Percentiles rank a stretch among this genome's conserved stretches.
Evolutionary conservation across 495 filamentous ascomycete genomes (phyloP).

Genomic region (Neurospora tetraspora): DNA sequence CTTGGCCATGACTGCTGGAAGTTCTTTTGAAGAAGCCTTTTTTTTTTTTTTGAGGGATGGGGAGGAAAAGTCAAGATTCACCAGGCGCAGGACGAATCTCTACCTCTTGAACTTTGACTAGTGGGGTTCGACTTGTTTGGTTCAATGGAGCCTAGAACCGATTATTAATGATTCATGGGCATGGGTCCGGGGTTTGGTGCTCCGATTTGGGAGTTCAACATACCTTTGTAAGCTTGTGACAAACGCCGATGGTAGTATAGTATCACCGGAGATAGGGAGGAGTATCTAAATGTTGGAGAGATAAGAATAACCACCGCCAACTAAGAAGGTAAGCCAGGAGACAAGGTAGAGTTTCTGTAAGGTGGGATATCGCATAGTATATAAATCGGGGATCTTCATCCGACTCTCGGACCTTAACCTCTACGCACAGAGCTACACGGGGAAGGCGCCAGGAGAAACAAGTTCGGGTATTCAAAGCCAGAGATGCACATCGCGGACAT

Average conservation of each 20-base stretch:
- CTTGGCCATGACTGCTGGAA: slow-evolving; percentile 47
- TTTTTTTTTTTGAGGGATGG: background rate
- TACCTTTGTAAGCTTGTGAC: background rate
- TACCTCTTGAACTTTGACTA: background rate
- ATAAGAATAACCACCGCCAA: too few species aligned
- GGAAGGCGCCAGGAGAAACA: background rate
- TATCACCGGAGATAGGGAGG: background rate
- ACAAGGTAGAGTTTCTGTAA: background rate
- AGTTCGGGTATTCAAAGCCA: background rate
- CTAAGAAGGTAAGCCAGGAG: too few species aligned
- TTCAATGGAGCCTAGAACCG: background rate
- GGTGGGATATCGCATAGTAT: background rate
- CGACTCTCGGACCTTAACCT: background rate
- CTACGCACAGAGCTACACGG: too few species aligned
- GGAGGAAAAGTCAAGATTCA: background rate
- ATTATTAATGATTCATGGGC: background rate
- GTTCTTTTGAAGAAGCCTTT: background rate
- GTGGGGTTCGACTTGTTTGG: background rate
- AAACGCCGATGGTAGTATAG: background rate
- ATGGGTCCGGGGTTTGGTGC: background rate
- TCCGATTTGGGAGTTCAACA: background rate
- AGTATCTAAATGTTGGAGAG: background rate
- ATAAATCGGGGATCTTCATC: background rate
- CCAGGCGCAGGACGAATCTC: background rate
- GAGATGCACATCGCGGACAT: background rate